A percentile compares a stretch with the other conserved stretches of the same genome.
phyloP scores from a whole-genome alignment of 805 yeast genomes.

The Torulaspora quercuum region DNA sequence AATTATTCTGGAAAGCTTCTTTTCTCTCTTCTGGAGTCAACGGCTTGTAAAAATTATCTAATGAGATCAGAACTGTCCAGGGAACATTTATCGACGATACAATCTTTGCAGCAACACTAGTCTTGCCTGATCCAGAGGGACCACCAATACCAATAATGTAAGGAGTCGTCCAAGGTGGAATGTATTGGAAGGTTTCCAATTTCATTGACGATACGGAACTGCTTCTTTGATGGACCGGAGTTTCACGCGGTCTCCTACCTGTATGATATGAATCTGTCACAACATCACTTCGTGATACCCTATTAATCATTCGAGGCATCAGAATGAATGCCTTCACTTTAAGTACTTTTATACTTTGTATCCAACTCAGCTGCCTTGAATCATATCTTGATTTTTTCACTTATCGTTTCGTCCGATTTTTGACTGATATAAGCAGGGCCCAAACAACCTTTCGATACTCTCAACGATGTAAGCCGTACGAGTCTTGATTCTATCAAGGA shows the following conservation, averaged over 20 bases:
- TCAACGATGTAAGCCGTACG: no score
- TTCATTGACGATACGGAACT: constrained; percentile 17
- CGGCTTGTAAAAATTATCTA: constrained; percentile 89
- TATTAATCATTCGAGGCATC: not conserved
- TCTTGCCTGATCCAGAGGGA: constrained; percentile 86
- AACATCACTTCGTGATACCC: not conserved
- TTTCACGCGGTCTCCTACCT: constrained; percentile 4
- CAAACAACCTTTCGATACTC: no score
- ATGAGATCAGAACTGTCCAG: constrained; percentile 85
- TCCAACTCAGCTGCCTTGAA: no score
- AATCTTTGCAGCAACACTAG: constrained; percentile 82
- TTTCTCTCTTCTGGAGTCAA: constrained; percentile 57
- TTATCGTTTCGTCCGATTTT: no score
- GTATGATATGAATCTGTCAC: not conserved
- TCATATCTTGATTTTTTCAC: no score
- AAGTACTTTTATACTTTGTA: no score
- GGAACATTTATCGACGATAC: constrained; percentile 79
- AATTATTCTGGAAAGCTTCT: constrained; percentile 64
- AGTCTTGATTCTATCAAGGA: no score
- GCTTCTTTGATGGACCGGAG: constrained; percentile 11
- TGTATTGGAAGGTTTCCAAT: constrained; percentile 38
- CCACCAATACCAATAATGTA: constrained; percentile 88
- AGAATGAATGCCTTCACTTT: no score
- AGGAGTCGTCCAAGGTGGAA: constrained; percentile 88
- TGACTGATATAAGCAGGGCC: no score